A percentile compares a stretch with the other conserved stretches of the same genome.
Conservation (phyloP, 2,329 filamentous ascomycete species). For the Aspergillus cejpii region DNA sequence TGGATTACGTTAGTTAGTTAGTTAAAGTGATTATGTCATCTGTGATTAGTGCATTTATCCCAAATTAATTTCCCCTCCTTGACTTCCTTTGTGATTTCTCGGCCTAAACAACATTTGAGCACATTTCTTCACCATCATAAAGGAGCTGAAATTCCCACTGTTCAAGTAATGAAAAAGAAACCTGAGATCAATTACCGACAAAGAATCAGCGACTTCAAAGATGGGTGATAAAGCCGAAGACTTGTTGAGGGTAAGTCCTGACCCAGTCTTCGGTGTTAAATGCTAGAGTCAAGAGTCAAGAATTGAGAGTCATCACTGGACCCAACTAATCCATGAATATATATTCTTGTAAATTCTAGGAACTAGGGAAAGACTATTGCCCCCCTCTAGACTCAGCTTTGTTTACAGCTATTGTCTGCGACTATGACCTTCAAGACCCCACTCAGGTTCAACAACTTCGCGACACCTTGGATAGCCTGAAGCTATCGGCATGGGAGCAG, state of each 20-base stretch:
- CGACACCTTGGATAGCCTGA: slow-evolving; percentile 58
- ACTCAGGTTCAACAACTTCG: slow-evolving; percentile 51
- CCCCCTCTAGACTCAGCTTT: slow-evolving; percentile 70
- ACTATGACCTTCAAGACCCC: slow-evolving; percentile 59
- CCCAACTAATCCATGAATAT: background rate
- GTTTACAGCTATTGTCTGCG: slow-evolving; percentile 66
- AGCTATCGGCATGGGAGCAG: slow-evolving; percentile 64
- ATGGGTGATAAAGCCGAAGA: slow-evolving; percentile 8
- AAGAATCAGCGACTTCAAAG: slow-evolving; percentile 7
- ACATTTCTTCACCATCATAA: background rate
- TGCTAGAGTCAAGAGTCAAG: background rate
- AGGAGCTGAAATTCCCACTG: background rate
- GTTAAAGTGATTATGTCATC: background rate
- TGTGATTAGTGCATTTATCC: background rate
- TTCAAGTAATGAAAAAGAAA: slow-evolving; percentile 2
- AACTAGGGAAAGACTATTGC: slow-evolving; percentile 61
- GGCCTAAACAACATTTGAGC: background rate
- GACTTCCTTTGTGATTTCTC: background rate
- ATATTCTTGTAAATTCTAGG: slow-evolving; percentile 18
- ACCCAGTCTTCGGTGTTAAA: background rate
- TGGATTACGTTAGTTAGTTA: no score
- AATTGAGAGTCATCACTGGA: background rate
- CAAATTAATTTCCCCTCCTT: slow-evolving; percentile 2
- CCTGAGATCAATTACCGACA: slow-evolving; percentile 2
- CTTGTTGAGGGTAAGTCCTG: slow-evolving; percentile 7